Evolutionary conservation across 805 yeast species (phyloP).

Genomic region (Lachancea sp.): DNA sequence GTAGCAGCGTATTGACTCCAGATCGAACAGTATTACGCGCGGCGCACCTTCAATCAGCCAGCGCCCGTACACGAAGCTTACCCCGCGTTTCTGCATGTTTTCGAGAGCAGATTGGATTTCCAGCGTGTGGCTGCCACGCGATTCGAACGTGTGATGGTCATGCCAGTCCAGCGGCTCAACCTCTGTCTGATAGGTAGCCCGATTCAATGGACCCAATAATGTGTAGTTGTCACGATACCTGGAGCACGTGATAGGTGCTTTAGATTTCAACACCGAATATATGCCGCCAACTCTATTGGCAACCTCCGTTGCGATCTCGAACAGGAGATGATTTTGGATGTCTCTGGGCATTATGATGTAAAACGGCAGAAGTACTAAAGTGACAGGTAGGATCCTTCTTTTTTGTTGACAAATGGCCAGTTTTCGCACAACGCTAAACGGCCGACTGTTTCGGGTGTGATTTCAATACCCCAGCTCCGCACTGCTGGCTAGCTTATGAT

Average conservation of each 20-base stretch:
- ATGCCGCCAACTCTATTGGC: slow-evolving; percentile 98
- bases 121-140: slow-evolving; percentile 20
- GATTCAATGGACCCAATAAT: slow-evolving; percentile 79
- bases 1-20: slow-evolving; percentile 60
- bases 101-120: slow-evolving; percentile 57
- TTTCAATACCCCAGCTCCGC: too few species aligned
- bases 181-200: slow-evolving; percentile 66
- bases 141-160: slow-evolving; percentile 36
- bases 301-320: slow-evolving; percentile 95
- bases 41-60: slow-evolving; percentile 99
- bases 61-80: slow-evolving; percentile 79
- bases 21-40: slow-evolving; percentile 80
- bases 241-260: slow-evolving; percentile 93
- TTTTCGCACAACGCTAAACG: too few species aligned
- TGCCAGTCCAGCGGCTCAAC: slow-evolving; percentile 67
- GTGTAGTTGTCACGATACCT: slow-evolving; percentile 86
- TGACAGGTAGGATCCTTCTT: background rate
- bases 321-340: slow-evolving; percentile 76
- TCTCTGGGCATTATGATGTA: slow-evolving; percentile 66
- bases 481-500: too few species aligned
- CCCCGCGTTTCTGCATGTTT: slow-evolving; percentile 77
- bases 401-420: too few species aligned
- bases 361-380: too few species aligned
- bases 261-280: slow-evolving; percentile 91
- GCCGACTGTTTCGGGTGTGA: too few species aligned